Percentiles rank a stretch among this genome's conserved stretches.
Evolutionary conservation across 805 yeast genomes (phyloP).

Genomic region (Ogataea wickerhamii): DNA sequence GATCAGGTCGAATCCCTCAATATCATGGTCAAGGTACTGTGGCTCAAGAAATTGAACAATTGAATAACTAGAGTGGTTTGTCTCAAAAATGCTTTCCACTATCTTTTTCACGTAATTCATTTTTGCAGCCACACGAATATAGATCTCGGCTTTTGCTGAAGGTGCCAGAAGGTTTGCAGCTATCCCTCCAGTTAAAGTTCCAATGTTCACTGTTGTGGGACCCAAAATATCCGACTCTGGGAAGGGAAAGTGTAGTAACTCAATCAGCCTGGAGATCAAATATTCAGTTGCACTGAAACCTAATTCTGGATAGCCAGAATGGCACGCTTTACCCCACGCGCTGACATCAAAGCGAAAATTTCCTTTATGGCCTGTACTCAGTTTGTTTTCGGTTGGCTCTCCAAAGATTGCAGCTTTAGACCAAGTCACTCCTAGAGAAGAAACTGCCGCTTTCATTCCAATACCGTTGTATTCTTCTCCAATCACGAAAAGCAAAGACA

Average conservation of each 20-base stretch:
- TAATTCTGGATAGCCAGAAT: slow-evolving; percentile 62
- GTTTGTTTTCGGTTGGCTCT: slow-evolving; percentile 61
- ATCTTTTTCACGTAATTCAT: slow-evolving; percentile 33
- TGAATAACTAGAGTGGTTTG: slow-evolving; percentile 13
- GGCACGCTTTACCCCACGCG: slow-evolving; percentile 51
- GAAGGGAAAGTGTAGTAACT: too few relatives aligned
- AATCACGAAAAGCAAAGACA: slow-evolving; percentile 52
- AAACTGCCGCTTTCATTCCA: slow-evolving; percentile 49
- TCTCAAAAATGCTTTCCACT: slow-evolving; percentile 32
- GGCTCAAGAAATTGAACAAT: slow-evolving; percentile 30
- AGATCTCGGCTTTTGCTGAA: slow-evolving; percentile 41
- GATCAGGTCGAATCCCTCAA: slow-evolving; percentile 51
- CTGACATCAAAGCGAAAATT: slow-evolving; percentile 36
- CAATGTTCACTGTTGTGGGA: too few relatives aligned
- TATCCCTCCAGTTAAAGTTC: too few relatives aligned
- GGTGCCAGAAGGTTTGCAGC: slow-evolving; percentile 62
- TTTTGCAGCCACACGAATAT: slow-evolving; percentile 50
- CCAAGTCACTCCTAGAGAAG: slow-evolving; percentile 32
- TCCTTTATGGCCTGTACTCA: slow-evolving; percentile 67
- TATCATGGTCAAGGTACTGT: slow-evolving; percentile 46
- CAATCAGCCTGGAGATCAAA: too few relatives aligned
- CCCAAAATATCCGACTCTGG: too few relatives aligned
- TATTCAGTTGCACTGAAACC: too few relatives aligned
- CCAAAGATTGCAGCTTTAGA: slow-evolving; percentile 63
- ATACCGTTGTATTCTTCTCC: slow-evolving; percentile 60